Percentiles rank a stretch among this genome's conserved stretches.
Conservation (phyloP, 2,329 filamentous ascomycete genomes). For the Colletotrichum godetiae region DNA sequence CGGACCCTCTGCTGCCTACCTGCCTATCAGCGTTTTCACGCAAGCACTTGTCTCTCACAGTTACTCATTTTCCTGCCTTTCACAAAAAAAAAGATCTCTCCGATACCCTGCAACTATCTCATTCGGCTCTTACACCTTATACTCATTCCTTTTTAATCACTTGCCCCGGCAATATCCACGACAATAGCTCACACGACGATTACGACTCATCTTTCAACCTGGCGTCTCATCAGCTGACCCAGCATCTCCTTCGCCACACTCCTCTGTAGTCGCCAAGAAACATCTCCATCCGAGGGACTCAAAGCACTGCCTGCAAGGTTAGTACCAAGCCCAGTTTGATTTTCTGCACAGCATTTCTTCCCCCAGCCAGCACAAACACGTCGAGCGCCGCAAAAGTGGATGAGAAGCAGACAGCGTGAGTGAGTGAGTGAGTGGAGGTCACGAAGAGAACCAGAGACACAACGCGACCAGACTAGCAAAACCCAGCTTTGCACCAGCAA, state of each 20-base stretch:
- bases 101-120: constrained; percentile 24
- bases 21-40: constrained; percentile 7
- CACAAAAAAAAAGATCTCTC: neutral
- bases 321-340: constrained; percentile 12
- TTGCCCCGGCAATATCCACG: neutral
- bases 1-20: constrained; percentile 13
- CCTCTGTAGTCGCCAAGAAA: constrained; percentile 23
- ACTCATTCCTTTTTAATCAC: constrained; percentile 32
- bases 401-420: neutral
- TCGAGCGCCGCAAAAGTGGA: neutral
- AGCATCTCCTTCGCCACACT: constrained; percentile 31
- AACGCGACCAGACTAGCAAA: neutral
- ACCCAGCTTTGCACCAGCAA: neutral
- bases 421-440: neutral
- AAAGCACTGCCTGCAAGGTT: constrained; percentile 31
- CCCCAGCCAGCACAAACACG: neutral
- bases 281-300: constrained; percentile 14
- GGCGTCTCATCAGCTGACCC: constrained; percentile 22
- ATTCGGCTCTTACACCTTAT: constrained; percentile 21
- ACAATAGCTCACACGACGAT: constrained; percentile 24
- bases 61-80: constrained; percentile 18
- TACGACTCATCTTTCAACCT: constrained; percentile 31
- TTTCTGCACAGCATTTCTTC: constrained; percentile 9
- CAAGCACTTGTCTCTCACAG: constrained; percentile 11
- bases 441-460: neutral